These are phyloP conservation scores for Acorus gramineus DNA, from an alignment of 106 monocot genomes.

Conservation along the genomic window DNA sequence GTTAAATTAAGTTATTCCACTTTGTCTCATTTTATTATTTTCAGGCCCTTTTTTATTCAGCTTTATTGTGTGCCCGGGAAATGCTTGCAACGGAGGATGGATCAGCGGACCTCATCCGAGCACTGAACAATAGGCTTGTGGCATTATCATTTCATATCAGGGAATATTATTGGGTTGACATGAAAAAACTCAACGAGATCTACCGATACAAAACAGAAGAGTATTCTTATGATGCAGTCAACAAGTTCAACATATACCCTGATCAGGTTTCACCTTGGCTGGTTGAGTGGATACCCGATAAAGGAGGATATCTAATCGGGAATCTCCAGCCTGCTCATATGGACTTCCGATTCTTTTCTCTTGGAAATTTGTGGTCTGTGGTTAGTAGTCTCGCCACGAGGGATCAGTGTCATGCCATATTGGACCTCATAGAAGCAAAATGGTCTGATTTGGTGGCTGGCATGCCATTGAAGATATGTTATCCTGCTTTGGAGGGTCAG, in stretches of 20 bases:
- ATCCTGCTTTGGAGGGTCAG: conserved; percentile 90
- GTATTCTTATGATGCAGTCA: conserved; percentile 95
- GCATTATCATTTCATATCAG: conserved; percentile 96
- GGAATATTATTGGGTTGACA: conserved; percentile 96
- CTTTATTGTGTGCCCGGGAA: conserved; percentile 83
- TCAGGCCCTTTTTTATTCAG: conserved; percentile 97
- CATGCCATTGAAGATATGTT: conserved; percentile 99
- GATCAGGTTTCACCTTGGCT: conserved; percentile 95
- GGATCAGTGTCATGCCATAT: conserved; percentile 83
- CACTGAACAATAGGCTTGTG: conserved; percentile 80
- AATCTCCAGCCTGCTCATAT: conserved; percentile 98
- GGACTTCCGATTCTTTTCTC: conserved; percentile 98
- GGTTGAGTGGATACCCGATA: conserved; percentile 92
- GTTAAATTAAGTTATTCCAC: no score
- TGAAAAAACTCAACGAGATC: conserved; percentile 96
- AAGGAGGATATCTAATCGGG: conserved; percentile 92
- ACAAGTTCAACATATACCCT: conserved; percentile 99
- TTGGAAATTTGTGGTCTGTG: conserved; percentile 92
- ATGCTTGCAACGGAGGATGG: conserved; percentile 96
- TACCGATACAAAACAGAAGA: conserved; percentile 99
- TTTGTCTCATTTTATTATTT: conserved; percentile 6
- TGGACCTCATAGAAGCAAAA: conserved; percentile 86
- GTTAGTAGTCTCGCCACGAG: conserved; percentile 74
- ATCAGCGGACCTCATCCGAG: conserved; percentile 83
- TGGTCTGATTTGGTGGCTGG: conserved; percentile 96